phyloP scores from a whole-genome alignment of 1,139 yeast genomes.

The Waltiozyma solani region DNA sequence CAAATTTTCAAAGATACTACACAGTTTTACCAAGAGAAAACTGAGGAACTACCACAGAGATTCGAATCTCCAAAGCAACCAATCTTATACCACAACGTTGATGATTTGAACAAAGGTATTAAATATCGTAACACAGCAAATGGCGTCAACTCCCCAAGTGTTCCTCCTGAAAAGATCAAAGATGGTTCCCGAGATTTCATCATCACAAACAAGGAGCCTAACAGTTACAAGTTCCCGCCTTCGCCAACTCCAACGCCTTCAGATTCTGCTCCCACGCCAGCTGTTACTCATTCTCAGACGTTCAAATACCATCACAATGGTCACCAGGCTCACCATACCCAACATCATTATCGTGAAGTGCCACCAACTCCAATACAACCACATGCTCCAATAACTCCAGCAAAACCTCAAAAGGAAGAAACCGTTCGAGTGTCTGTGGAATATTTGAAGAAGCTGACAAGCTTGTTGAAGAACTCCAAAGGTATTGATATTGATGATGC shows the following conservation, averaged over 20 bases:
- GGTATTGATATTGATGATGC: slow-evolving; percentile 11
- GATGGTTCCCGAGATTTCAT: slow-evolving; percentile 24
- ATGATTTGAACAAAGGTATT: too few species aligned
- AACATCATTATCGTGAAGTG: too few species aligned
- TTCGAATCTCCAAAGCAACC: slow-evolving; percentile 5
- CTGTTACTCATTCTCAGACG: background rate
- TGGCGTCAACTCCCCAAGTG: background rate
- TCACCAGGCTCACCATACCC: background rate
- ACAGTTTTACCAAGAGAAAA: background rate
- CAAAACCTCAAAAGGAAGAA: slow-evolving; percentile 3
- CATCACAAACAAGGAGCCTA: slow-evolving; percentile 29
- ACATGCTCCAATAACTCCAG: slow-evolving; percentile 6
- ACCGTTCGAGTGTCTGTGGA: slow-evolving; percentile 33
- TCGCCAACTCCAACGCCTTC: slow-evolving; percentile 17
- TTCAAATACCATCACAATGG: slow-evolving; percentile 2
- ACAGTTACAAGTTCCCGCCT: slow-evolving; percentile 36
- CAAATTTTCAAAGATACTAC: slow-evolving; percentile 8
- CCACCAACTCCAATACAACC: background rate
- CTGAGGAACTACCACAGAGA: background rate
- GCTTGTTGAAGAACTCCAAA: slow-evolving; percentile 14
- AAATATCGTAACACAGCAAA: too few species aligned
- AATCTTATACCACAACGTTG: too few species aligned
- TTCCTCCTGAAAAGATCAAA: background rate
- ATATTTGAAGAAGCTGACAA: slow-evolving; percentile 31
- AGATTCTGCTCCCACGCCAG: slow-evolving; percentile 1